Base-by-base conservation (phyloP, 352 stramenopile species). In the Globisporangium alternatum region DNA sequence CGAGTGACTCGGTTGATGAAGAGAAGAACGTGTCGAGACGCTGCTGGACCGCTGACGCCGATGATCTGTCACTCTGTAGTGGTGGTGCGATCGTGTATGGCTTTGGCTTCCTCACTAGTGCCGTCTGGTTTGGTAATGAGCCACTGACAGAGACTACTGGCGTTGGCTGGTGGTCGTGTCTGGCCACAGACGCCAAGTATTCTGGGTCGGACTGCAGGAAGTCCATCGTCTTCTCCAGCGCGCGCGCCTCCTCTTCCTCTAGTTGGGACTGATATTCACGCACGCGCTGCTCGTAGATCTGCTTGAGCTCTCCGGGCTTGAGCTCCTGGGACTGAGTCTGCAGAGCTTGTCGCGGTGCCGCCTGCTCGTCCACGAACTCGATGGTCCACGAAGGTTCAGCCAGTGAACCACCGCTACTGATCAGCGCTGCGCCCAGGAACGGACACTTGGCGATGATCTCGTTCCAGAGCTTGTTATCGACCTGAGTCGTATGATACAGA, bases 401-500 rank as follows among this genome's bases (percentile, higher is more conserved):
- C n/a, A 43, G 31, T n/a, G 72, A 67, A 10, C 54, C 59, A 41
- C 45, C 47, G 1, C 19, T 43, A 30, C 59, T 60, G 7, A 67
- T 49, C 1, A 65, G 13, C 2, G 60, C 25, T 8, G 49, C 49
- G 25, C 60, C 54, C 25, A 86, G 58, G 59, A 88, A 81, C 57
- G 83, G 75, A 75, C 78, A 90, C 43, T 73, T 56, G 31, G 28
- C 31, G 45, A 77, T 66, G 55, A 93, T 88, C 21, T 76, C 72
- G 35, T 52, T 53, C 81, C 79, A 90, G 53, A 93, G 74, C 41
- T 60, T 57, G 21, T 86, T 82, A 55, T 93, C 84, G 47, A 88
- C 58, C 67, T 74, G 51, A 2, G 2, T 15, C 4, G 22, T 21
- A 30, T 21, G 3, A 30, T 39, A 8, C 2, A 3, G 1, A 17